Evolutionary conservation across 352 stramenopile genomes (phyloP).

Genomic region (Saprolegnia parasitica): DNA sequence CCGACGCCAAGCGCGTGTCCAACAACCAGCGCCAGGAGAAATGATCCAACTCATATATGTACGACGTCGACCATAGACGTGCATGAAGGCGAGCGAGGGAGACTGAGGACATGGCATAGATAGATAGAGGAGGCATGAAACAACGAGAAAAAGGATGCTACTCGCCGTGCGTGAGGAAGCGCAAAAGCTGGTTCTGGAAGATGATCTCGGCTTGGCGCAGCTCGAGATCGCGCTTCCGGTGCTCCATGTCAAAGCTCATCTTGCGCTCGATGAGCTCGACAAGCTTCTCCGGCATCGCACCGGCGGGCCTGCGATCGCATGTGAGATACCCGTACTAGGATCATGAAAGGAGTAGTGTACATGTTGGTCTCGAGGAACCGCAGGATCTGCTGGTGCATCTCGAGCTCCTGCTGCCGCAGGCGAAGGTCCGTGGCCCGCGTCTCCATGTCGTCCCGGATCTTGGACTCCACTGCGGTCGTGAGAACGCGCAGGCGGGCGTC

Average conservation of each 20-base stretch:
- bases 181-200: constrained; percentile 73
- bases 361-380: constrained; percentile 11
- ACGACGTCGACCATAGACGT: not conserved
- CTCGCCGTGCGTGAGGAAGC: constrained; percentile 44
- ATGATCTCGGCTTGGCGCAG: constrained; percentile 76
- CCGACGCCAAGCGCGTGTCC: not conserved
- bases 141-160: not conserved
- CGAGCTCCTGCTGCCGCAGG: constrained; percentile 17
- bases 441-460: constrained; percentile 24
- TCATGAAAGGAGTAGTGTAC: not conserved
- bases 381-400: constrained; percentile 23
- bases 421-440: constrained; percentile 12
- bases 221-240: constrained; percentile 67
- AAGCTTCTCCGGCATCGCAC: constrained; percentile 31
- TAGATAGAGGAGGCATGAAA: not conserved
- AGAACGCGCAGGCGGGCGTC: not conserved
- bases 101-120: not conserved
- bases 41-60: constrained; percentile 12
- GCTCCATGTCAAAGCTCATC: constrained; percentile 79
- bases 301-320: not conserved
- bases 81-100: not conserved
- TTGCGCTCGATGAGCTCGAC: constrained; percentile 75
- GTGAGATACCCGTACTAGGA: not conserved
- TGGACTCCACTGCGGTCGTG: constrained; percentile 13
- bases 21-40: constrained; percentile 28